Evolutionary conservation across 2,329 filamentous ascomycete species (phyloP).

Genomic region (Drechslera avenae): DNA sequence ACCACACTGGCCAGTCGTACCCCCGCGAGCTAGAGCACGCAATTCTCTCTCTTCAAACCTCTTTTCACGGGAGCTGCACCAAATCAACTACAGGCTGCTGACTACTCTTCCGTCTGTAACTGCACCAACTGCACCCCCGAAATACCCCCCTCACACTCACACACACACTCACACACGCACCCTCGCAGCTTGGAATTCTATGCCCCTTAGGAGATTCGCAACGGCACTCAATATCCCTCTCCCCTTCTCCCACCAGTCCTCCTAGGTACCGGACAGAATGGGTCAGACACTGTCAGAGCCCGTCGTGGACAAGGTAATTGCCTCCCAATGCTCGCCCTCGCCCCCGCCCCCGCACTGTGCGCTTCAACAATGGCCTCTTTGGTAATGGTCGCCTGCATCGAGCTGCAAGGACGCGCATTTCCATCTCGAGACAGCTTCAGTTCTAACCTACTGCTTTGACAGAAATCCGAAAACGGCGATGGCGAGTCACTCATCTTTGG

Average conservation of each 20-base stretch:
- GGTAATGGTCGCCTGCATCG: slow-evolving; percentile 19
- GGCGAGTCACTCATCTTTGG: slow-evolving; percentile 94
- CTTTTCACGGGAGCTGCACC: slow-evolving; percentile 1
- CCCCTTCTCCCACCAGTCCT: slow-evolving; percentile 31
- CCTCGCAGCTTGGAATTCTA: slow-evolving; percentile 41
- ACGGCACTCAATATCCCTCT: slow-evolving; percentile 28
- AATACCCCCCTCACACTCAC: slow-evolving; percentile 35
- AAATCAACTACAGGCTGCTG: slow-evolving; percentile 5
- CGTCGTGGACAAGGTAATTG: slow-evolving; percentile 94
- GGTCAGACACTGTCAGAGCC: slow-evolving; percentile 99
- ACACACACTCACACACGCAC: slow-evolving; percentile 22
- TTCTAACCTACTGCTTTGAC: slow-evolving; percentile 10
- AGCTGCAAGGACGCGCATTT: slow-evolving; percentile 4
- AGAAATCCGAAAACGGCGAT: slow-evolving; percentile 88
- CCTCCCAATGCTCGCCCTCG: slow-evolving; percentile 23
- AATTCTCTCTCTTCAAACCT: slow-evolving; percentile 16
- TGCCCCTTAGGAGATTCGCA: slow-evolving; percentile 32
- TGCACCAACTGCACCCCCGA: slow-evolving; percentile 9
- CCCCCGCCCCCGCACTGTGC: slow-evolving; percentile 40
- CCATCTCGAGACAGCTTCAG: background rate
- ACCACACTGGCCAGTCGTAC: slow-evolving; percentile 24
- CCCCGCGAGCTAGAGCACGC: slow-evolving; percentile 27
- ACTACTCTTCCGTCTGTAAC: slow-evolving; percentile 4
- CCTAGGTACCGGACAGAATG: slow-evolving; percentile 62
- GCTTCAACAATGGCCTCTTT: slow-evolving; percentile 9